Percentiles rank a stretch among this genome's conserved stretches.
Conservation (phyloP, 2,329 filamentous ascomycete genomes). For the Sclerotinia subarctica region DNA sequence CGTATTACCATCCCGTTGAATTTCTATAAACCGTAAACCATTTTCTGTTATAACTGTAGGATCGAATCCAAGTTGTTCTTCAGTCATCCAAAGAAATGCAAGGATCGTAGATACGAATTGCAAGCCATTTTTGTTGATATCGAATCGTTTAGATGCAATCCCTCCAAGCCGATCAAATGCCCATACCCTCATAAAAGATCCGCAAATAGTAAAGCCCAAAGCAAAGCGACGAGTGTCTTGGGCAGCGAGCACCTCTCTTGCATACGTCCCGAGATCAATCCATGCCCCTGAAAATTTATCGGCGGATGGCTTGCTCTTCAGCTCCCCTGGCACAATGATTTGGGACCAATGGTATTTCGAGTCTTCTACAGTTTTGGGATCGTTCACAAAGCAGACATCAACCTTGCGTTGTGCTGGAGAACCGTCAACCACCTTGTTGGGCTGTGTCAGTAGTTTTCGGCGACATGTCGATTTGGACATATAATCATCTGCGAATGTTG, state of each 20-base stretch:
- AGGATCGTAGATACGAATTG: neutral
- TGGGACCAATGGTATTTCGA: neutral
- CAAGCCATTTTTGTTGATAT: conserved; percentile 25
- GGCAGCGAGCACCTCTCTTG: neutral
- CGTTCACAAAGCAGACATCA: conserved; percentile 24
- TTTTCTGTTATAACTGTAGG: no score
- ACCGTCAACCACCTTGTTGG: conserved; percentile 30
- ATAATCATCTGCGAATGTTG: conserved; percentile 28
- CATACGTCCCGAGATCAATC: neutral
- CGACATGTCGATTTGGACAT: conserved; percentile 20
- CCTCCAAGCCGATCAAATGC: conserved; percentile 39
- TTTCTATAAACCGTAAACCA: no score
- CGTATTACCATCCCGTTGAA: no score
- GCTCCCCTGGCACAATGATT: conserved; percentile 26
- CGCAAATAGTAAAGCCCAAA: neutral
- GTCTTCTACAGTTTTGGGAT: neutral
- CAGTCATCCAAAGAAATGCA: no score
- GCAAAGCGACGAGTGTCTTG: neutral
- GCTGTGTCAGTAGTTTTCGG: neutral
- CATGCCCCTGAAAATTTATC: neutral
- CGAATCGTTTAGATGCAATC: conserved; percentile 36
- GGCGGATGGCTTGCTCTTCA: conserved; percentile 28
- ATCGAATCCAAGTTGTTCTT: no score
- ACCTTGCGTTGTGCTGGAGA: conserved; percentile 30
- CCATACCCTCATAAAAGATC: conserved; percentile 31